Evolutionary conservation across 192 early-diverging fungal species (phyloP).

Genomic region (Backusella psychrophila): DNA sequence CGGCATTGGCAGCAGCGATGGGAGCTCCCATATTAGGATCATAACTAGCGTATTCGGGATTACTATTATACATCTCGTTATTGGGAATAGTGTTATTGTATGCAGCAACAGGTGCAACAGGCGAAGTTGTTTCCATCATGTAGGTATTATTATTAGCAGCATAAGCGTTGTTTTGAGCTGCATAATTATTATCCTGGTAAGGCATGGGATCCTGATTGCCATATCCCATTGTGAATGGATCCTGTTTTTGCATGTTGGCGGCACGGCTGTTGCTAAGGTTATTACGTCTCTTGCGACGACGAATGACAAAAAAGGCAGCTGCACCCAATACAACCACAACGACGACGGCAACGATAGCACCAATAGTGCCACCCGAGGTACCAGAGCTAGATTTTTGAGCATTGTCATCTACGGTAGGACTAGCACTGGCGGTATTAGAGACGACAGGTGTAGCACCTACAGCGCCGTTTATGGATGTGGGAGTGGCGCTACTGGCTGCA

Average conservation of each 20-base stretch:
- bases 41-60: not conserved
- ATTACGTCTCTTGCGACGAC: not conserved
- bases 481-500: not conserved
- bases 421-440: not conserved
- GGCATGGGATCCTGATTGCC: slow-evolving; percentile 13
- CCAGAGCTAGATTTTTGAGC: not conserved
- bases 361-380: slow-evolving; percentile 27
- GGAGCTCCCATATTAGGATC: not conserved
- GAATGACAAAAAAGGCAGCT: slow-evolving; percentile 22
- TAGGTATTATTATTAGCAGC: not conserved
- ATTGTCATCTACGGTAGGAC: not conserved
- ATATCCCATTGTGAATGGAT: slow-evolving; percentile 33
- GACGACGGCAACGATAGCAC: slow-evolving; percentile 30
- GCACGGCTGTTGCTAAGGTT: not conserved
- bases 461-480: not conserved
- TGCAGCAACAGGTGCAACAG: not conserved
- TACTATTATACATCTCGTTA: not conserved
- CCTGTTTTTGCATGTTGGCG: slow-evolving; percentile 4
- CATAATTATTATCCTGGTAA: not conserved
- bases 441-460: not conserved
- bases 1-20: not conserved
- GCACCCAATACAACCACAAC: slow-evolving; percentile 20
- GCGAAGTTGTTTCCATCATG: not conserved
- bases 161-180: not conserved
- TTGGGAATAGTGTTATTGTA: not conserved